phyloP scores from a whole-genome alignment of 2,329 filamentous ascomycete genomes.

The Stachybotrys echinatus region DNA sequence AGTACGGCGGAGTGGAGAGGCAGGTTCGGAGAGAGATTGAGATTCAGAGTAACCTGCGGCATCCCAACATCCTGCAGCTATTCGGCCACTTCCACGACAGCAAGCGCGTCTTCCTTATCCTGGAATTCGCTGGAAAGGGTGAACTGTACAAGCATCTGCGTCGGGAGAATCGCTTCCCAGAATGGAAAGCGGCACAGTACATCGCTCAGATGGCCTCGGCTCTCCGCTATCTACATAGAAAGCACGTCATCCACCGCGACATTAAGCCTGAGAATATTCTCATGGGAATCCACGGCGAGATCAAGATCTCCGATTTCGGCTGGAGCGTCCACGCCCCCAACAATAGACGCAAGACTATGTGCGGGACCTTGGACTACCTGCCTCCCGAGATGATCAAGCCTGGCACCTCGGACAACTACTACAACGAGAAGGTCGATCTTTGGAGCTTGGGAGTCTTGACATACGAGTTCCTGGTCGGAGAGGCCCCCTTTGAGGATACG shows the following conservation, averaged over 20 bases:
- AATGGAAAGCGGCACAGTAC: conserved; percentile 81
- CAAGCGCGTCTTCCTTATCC: conserved; percentile 80
- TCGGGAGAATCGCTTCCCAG: conserved; percentile 71
- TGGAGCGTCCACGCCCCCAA: conserved; percentile 98
- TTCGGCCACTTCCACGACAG: conserved; percentile 86
- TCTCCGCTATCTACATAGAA: conserved; percentile 85
- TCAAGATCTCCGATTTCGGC: conserved; percentile 97
- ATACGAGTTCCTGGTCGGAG: conserved; percentile 93
- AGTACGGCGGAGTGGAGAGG: conserved; percentile 72
- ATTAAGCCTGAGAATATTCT: conserved; percentile 98
- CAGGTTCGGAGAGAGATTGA: conserved; percentile 84
- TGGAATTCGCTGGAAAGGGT: conserved; percentile 80
- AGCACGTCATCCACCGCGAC: conserved; percentile 95
- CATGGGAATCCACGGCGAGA: conserved; percentile 92
- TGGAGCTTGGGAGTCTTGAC: conserved; percentile 94
- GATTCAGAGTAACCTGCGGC: conserved; percentile 79
- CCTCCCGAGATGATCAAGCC: conserved; percentile 96
- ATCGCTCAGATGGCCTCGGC: conserved; percentile 85
- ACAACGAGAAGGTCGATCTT: conserved; percentile 91
- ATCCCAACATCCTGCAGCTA: conserved; percentile 76
- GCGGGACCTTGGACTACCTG: conserved; percentile 93
- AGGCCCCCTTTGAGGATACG: conserved; percentile 95
- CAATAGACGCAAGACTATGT: conserved; percentile 90
- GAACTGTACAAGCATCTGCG: conserved; percentile 84
- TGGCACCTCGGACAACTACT: conserved; percentile 76